Evolutionary conservation across 805 yeast genomes (phyloP), one percentile per base, ranked within the genome.

Genomic region (Tanozyma kutaoensis): DNA sequence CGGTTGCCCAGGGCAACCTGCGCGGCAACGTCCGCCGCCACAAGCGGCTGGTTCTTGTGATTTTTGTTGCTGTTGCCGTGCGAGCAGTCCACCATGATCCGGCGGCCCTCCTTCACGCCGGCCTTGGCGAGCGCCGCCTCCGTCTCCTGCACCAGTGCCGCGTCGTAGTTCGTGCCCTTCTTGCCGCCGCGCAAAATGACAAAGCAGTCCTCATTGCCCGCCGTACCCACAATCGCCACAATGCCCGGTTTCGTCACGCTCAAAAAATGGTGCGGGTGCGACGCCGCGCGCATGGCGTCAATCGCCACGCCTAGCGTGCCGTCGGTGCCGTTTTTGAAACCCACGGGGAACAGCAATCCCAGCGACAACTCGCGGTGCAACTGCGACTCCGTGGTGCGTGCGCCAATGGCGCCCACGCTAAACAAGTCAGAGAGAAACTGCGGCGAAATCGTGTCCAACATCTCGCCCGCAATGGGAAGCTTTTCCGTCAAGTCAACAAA

Each of bases 311-410:
- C 78, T 35, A 88, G 62, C 27, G 91, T 68, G 49, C 98, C 98
- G 52, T 88, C 98, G 23, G 98, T 88, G 55, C 97, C 98, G 53
- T 88, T 88, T 62, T 88, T 88, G 78, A 88, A 88, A 27, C 98
- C 98, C 31, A 88, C 75, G 32, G 98, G 98, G 88, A 88, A 88
- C n/a, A 95, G 81, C 35, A 91, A 66, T 28, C 98, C 98, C 7
- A 96, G 86, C 13, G 97, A 93, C 43, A 88, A 72, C 60, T 88
- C 98, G 59, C 98, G 77, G 63, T 88, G 98, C 34, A 88, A 71
- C 58, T 88, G 98, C 24, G 96, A 88, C 62, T 88, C 98, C 25
- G 98, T 88, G 32, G 98, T 88, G 65, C 98, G 77, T 31, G 98
- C 98, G 49, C 98, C 98, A 57, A 88, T 86, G 34, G 98, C 98